Evolutionary conservation across 2,329 filamentous ascomycete genomes (phyloP).

Genomic region (Colletotrichum paranaense): DNA sequence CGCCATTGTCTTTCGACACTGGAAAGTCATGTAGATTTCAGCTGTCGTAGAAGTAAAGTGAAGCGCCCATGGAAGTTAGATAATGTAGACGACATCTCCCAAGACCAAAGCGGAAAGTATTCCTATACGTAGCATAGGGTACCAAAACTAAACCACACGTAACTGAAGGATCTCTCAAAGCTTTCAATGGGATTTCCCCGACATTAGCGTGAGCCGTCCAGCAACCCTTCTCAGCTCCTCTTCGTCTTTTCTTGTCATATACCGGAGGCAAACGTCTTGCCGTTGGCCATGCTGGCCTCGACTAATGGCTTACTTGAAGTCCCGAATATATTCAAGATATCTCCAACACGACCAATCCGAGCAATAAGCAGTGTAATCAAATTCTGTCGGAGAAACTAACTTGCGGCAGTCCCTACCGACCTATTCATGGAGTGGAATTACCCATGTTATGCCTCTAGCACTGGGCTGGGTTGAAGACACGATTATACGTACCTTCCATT

Average conservation of each 20-base stretch:
- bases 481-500: no score
- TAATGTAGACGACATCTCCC: not conserved
- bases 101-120: not conserved
- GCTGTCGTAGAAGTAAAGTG: not conserved
- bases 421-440: not conserved
- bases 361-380: not conserved
- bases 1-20: not conserved
- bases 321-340: not conserved
- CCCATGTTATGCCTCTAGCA: not conserved
- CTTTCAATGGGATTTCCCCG: not conserved
- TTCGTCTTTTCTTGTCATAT: not conserved
- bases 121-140: not conserved
- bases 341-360: not conserved
- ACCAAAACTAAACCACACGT: not conserved
- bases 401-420: no score
- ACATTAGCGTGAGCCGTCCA: not conserved
- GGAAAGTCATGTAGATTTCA: not conserved
- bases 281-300: not conserved
- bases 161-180: not conserved
- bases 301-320: not conserved
- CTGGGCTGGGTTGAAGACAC: no score
- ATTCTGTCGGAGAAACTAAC: not conserved
- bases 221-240: not conserved
- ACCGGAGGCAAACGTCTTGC: not conserved
- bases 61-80: not conserved